A percentile compares a stretch with the other conserved stretches of the same genome.
Conservation (phyloP, 495 filamentous ascomycete genomes). For the Tirmania nivea region DNA sequence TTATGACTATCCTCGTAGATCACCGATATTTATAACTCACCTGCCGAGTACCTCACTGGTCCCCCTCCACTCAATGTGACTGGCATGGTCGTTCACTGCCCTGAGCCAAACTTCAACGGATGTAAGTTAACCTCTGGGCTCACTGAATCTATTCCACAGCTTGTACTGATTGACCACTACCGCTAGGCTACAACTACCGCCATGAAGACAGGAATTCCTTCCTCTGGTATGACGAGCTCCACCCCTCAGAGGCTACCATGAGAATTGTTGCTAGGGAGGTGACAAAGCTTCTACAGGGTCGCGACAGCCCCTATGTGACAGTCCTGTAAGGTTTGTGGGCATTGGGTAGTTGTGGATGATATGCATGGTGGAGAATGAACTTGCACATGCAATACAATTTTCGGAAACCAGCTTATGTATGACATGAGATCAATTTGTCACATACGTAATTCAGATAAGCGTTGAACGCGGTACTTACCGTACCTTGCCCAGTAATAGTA, state of each 20-base stretch:
- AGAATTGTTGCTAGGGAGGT: conserved; percentile 37
- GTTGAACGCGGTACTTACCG: too few species aligned
- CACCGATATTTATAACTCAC: conserved; percentile 38
- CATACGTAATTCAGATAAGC: too few species aligned
- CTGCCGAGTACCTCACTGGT: conserved; percentile 35
- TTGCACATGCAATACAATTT: too few species aligned
- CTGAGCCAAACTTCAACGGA: conserved; percentile 6
- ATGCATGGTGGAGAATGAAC: too few species aligned
- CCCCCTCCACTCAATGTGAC: conserved; percentile 38
- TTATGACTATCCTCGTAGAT: conserved; percentile 21
- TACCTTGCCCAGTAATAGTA: too few species aligned
- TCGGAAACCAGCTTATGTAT: too few species aligned
- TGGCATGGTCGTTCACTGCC: conserved; percentile 33
- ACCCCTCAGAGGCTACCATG: conserved; percentile 39
- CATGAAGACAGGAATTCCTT: conserved; percentile 23
- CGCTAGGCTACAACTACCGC: conserved; percentile 14
- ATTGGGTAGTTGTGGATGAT: too few species aligned
- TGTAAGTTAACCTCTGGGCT: conserved; percentile 15
- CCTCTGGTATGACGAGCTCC: conserved; percentile 41
- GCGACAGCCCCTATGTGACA: not conserved
- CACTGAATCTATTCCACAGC: too few species aligned
- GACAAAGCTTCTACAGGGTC: conserved; percentile 34
- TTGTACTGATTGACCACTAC: not conserved
- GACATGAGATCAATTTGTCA: too few species aligned
- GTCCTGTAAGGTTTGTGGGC: too few species aligned